phyloP scores from a whole-genome alignment of 768 basidiomycete genomes.

The Boletellus ananiceps region DNA sequence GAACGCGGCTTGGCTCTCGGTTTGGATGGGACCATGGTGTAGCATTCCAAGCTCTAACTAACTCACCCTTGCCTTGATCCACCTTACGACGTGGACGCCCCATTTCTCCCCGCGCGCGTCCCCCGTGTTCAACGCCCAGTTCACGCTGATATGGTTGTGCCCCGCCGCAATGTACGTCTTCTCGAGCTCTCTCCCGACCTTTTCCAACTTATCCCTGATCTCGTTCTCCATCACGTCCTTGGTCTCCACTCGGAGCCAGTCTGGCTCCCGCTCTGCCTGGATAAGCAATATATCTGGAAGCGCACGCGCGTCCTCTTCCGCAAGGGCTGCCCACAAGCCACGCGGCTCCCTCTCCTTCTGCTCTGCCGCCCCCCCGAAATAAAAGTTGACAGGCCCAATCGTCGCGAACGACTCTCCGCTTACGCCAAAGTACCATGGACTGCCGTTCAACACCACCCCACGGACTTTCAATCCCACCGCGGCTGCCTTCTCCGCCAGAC shows the following conservation, averaged over 20 bases:
- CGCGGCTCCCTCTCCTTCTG: conserved; percentile 40
- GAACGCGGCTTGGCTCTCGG: conserved; percentile 40
- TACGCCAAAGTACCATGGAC: conserved; percentile 38
- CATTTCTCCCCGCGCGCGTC: conserved; percentile 56
- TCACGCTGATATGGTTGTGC: conserved; percentile 51
- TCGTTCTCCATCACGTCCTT: conserved; percentile 37
- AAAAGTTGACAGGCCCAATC: conserved; percentile 25
- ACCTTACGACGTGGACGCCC: conserved; percentile 44
- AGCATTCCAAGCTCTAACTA: conserved; percentile 9
- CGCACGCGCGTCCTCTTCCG: conserved; percentile 30
- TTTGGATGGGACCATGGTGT: conserved; percentile 12
- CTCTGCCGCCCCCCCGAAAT: conserved; percentile 35
- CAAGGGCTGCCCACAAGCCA: conserved; percentile 36
- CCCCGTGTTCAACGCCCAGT: conserved; percentile 47
- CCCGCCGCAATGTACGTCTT: conserved; percentile 39
- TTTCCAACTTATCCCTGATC: conserved; percentile 35
- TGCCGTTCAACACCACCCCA: conserved; percentile 44
- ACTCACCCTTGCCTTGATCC: conserved; percentile 9
- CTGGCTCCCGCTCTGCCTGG: conserved; percentile 53
- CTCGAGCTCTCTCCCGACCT: conserved; percentile 13
- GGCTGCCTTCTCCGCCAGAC: no score
- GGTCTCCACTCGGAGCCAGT: conserved; percentile 34
- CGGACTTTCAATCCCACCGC: no score
- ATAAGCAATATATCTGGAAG: conserved; percentile 49
- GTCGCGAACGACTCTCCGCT: conserved; percentile 25